These are phyloP conservation scores for Geotrichum restrictum DNA, from an alignment of 1,139 yeast species.

Conservation along the genomic window DNA sequence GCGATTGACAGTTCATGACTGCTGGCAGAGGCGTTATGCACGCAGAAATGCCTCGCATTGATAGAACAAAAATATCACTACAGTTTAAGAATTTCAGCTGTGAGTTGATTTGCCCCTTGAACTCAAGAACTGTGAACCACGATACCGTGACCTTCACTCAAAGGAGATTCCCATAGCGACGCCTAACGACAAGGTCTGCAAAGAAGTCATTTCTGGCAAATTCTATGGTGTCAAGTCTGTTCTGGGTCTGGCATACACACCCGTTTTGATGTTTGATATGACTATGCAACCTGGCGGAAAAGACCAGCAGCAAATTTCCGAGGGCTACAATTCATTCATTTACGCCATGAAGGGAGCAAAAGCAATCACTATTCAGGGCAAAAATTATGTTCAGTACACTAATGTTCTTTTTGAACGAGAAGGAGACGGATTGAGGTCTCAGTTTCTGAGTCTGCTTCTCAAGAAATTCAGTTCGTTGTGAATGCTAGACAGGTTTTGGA, in stretches of 20 bases:
- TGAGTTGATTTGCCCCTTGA: slow-evolving; percentile 81
- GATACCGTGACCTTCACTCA: slow-evolving; percentile 69
- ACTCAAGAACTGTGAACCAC: slow-evolving; percentile 62
- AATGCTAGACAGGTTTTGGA: slow-evolving; percentile 74
- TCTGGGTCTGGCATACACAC: slow-evolving; percentile 74
- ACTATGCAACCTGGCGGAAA: slow-evolving; percentile 63
- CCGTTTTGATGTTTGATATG: slow-evolving; percentile 70
- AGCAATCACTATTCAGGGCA: slow-evolving; percentile 47
- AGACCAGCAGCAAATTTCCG: slow-evolving; percentile 57
- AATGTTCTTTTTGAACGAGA: slow-evolving; percentile 44
- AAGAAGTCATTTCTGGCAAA: slow-evolving; percentile 74
- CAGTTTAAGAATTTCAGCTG: slow-evolving; percentile 64
- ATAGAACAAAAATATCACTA: slow-evolving; percentile 24
- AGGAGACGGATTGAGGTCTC: slow-evolving; percentile 32
- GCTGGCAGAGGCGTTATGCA: slow-evolving; percentile 89
- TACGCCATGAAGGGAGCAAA: slow-evolving; percentile 66
- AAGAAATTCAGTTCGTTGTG: slow-evolving; percentile 55
- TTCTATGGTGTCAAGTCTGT: slow-evolving; percentile 71
- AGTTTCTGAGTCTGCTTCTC: slow-evolving; percentile 30
- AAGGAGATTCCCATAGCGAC: slow-evolving; percentile 62
- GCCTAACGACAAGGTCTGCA: slow-evolving; percentile 63
- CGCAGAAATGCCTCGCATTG: slow-evolving; percentile 68
- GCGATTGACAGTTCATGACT: slow-evolving; percentile 92
- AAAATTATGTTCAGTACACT: slow-evolving; percentile 41
- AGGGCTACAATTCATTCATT: slow-evolving; percentile 60